phyloP scores from a whole-genome alignment of 2,329 filamentous ascomycete genomes.

The Basipetospora sp. region DNA sequence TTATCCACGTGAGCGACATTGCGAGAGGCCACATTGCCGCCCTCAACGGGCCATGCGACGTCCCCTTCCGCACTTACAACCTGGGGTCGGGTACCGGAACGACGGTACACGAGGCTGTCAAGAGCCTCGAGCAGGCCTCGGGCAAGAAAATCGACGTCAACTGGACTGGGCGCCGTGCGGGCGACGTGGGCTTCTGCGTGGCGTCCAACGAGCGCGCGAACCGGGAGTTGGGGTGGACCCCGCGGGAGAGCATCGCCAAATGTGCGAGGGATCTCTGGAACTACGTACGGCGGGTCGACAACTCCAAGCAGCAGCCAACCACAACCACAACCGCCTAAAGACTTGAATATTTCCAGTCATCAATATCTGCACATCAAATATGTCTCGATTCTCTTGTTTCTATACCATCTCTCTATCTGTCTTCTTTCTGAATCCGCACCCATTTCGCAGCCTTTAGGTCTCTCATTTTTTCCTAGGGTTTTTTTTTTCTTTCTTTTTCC shows the following conservation, averaged over 20 bases:
- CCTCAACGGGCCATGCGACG: slow-evolving; percentile 20
- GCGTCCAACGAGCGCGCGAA: slow-evolving; percentile 25
- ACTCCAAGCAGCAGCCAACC: too few relatives aligned
- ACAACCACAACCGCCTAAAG: too few relatives aligned
- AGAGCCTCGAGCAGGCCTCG: slow-evolving; percentile 23
- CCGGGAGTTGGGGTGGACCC: slow-evolving; percentile 27
- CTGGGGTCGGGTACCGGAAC: slow-evolving; percentile 31
- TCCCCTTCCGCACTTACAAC: slow-evolving; percentile 28
- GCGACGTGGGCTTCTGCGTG: slow-evolving; percentile 29
- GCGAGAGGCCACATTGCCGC: slow-evolving; percentile 50
- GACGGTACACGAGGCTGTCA: slow-evolving; percentile 29
- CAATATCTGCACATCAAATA: too few relatives aligned
- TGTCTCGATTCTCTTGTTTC: too few relatives aligned
- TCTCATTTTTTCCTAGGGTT: neutral
- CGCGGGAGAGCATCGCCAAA: slow-evolving; percentile 17
- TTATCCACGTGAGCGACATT: slow-evolving; percentile 52
- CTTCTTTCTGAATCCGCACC: too few relatives aligned
- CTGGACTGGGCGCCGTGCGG: slow-evolving; percentile 22
- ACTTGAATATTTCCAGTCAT: too few relatives aligned
- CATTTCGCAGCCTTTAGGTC: too few relatives aligned
- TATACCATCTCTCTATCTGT: too few relatives aligned
- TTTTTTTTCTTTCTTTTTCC: neutral
- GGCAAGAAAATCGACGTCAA: slow-evolving; percentile 21
- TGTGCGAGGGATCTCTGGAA: slow-evolving; percentile 21
- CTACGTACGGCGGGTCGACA: slow-evolving; percentile 12